These are phyloP conservation scores for Trichoderma oligosporum DNA, from an alignment of 2,329 filamentous ascomycete species.

Conservation along the genomic window DNA sequence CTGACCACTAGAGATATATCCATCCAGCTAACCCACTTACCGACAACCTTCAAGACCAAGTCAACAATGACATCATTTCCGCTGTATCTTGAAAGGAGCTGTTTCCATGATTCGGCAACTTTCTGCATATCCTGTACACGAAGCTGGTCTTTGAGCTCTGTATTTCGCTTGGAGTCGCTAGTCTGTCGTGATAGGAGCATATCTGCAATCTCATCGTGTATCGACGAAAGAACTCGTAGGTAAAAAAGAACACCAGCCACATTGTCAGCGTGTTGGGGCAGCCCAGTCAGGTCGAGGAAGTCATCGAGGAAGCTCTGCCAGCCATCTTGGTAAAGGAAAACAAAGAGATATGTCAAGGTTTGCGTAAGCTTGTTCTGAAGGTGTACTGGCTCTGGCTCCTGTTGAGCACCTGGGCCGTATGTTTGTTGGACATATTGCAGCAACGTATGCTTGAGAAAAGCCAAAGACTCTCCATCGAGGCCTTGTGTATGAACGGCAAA, in stretches of 20 bases:
- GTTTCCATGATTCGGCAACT: constrained; percentile 85
- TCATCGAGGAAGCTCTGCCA: constrained; percentile 94
- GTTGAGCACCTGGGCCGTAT: constrained; percentile 60
- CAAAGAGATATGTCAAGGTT: constrained; percentile 90
- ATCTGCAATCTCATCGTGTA: constrained; percentile 97
- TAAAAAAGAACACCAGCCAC: constrained; percentile 76
- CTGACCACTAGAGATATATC: constrained; percentile 94
- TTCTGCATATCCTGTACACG: constrained; percentile 83
- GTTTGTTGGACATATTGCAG: constrained; percentile 74
- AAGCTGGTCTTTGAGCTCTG: constrained; percentile 85
- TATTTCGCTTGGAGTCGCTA: constrained; percentile 79
- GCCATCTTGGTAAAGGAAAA: constrained; percentile 75
- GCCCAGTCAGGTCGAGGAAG: constrained; percentile 70
- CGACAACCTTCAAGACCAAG: constrained; percentile 85
- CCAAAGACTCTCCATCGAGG: constrained; percentile 68
- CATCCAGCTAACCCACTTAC: constrained; percentile 98
- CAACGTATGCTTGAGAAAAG: constrained; percentile 74
- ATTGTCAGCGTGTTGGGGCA: constrained; percentile 64
- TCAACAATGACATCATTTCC: constrained; percentile 72
- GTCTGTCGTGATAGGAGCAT: constrained; percentile 75
- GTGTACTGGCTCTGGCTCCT: constrained; percentile 63
- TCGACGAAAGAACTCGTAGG: constrained; percentile 78
- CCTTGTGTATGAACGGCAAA: constrained; percentile 78
- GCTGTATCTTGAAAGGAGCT: constrained; percentile 76
- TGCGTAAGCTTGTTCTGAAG: constrained; percentile 98